Base-by-base conservation (phyloP, 495 filamentous ascomycete species). In the Glonium stellatum region DNA sequence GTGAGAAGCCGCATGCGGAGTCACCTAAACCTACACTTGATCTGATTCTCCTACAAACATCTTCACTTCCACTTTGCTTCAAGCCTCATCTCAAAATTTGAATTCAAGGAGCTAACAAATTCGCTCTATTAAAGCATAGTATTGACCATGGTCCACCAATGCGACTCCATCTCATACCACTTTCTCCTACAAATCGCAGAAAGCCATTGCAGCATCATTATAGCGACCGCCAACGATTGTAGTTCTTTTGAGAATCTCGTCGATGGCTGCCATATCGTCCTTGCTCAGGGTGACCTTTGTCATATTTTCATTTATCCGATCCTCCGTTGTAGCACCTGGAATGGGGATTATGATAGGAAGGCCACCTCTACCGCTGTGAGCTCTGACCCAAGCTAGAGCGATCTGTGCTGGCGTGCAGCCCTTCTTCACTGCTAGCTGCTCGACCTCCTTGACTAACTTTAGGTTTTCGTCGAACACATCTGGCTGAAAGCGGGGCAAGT, bases 261-360 rank as follows among this genome's bases (percentile, higher is more conserved):
- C 65, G 51, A 77, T 65, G 47, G 70, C 72, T n/a, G 66, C 67
- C 49, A 74, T 19, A 35, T 77, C 75, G 34, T 66, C 62, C 36
- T 71, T 70, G 35, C 36, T 71, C 50, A 77, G 56, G 41, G 68
- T 47, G 4, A 75, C 68, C 2, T 62, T 53, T 48, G 58, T 61
- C 63, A 64, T 66, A 54, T 77, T 77, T 67, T 77, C 75, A 53
- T 56, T 48, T 35, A 77, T 68, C 18, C 75, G 55, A 59, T 68
- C 70, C 36, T 54, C 64, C 1, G 69, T 72, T 5, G 69, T 84
- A 12, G 85, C 82, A 13, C 91, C 90, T 0, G 90, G 91, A 62
- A 96, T 95, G 4, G 90, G 91, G 57, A 95, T 86, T 64, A 95
- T 87, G 4, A 77, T 79, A 12, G 84, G 82, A 69, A 85, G 78